Conservation (phyloP, 805 yeast genomes). For the Schwanniomyces polymorphus region DNA sequence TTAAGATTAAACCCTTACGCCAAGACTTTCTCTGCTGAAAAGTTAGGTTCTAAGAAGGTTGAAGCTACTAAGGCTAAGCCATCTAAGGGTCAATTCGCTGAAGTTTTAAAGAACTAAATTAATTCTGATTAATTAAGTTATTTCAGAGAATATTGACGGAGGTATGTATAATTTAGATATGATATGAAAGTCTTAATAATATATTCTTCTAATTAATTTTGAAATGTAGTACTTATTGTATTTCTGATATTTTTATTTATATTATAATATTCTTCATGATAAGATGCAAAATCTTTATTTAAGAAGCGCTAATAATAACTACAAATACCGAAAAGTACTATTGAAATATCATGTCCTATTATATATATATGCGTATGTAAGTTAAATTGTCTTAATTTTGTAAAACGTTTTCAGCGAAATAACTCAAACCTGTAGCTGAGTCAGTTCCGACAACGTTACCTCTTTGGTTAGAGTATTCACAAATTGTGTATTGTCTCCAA, state of each 20-base stretch:
- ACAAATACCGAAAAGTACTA: neutral
- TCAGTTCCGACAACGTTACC: slow-evolving; percentile 51
- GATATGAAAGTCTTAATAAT: slow-evolving; percentile 1
- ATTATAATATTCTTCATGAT: too few species aligned
- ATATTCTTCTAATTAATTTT: neutral
- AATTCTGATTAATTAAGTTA: neutral
- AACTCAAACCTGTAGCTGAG: slow-evolving; percentile 27
- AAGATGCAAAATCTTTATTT: too few species aligned
- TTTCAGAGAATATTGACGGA: neutral
- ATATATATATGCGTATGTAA: neutral
- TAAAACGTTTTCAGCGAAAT: slow-evolving; percentile 46
- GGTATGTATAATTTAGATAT: slow-evolving; percentile 1
- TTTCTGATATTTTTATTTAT: too few species aligned
- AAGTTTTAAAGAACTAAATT: slow-evolving; percentile 56
- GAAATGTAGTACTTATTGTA: neutral
- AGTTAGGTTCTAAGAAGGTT: slow-evolving; percentile 82
- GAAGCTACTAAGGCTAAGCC: slow-evolving; percentile 61
- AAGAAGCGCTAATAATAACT: too few species aligned
- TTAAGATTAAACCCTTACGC: slow-evolving; percentile 99
- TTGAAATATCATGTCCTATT: neutral
- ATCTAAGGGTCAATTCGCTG: slow-evolving; percentile 69
- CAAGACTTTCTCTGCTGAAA: slow-evolving; percentile 90
- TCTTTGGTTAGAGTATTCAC: slow-evolving; percentile 58
- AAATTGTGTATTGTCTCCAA: slow-evolving; percentile 64
- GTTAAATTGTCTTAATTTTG: neutral